Base-by-base conservation (phyloP, 805 yeast species). In the Candida pseudoglaebosa region DNA sequence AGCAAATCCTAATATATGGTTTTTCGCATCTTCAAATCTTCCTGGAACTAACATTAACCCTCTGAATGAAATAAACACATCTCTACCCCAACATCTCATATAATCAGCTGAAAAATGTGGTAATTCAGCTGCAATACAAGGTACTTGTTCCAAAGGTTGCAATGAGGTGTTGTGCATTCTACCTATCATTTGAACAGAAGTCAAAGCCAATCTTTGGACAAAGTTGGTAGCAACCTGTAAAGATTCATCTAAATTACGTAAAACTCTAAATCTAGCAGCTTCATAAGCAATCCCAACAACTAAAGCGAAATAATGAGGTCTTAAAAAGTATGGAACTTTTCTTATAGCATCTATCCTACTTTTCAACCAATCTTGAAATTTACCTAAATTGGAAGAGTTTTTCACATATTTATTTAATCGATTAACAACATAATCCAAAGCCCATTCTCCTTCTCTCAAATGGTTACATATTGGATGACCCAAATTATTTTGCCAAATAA, bases 31-130 rank as follows among this genome's bases (percentile, higher is more conserved):
- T 1, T 83, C 86, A 53, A 57, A 79, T 39, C 98, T 71, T 8
- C 84, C 90, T 0, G 96, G 76, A 1, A 84, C 81, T 17, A 89
- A 64, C 40, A 89, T 62, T 35, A 91, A 68, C 0, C 99, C 99
- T 44, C 96, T 70, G 31, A 84, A 71, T 0, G 96, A 76, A 33
- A 91, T 83, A 57, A 93, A 93, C 1, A 89, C 95, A 61, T 91
- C 99, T 55, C 99, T 76, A 16, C 99, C 99, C 99, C 99, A 91
- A 57, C 96, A 88, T 59, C 99, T 75, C 96, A 91, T 89, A 60
- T 84, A 90, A 47, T 84, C 88, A 42, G 75, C 76, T 56, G 93
- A 82, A 64, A 91, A 91, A 61, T 89, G 97, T 2, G 99, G 99
- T 44, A 91, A 71, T 1, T 98, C 99, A 1, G 99, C 99, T 12